Conservation (phyloP, 306 rosid species). For the Elaeagnus macrophylla region DNA sequence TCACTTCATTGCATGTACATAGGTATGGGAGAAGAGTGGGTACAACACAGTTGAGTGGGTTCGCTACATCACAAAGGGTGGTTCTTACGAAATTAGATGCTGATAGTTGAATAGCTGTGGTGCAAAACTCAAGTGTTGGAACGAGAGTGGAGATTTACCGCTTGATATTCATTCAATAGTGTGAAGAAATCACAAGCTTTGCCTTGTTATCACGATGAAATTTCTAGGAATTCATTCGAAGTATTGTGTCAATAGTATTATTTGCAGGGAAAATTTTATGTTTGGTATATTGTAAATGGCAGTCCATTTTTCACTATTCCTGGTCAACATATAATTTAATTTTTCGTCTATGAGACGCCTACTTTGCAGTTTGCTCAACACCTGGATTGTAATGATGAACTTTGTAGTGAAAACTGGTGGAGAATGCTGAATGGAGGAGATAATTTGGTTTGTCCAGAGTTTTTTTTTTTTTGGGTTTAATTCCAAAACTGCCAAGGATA, state of each 20-base stretch:
- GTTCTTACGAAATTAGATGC: slow-evolving; percentile 90
- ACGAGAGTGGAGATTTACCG: slow-evolving; percentile 16
- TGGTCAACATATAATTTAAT: neutral
- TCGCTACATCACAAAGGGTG: slow-evolving; percentile 92
- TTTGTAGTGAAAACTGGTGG: slow-evolving; percentile 3
- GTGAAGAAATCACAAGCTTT: slow-evolving; percentile 3
- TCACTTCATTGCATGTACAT: slow-evolving; percentile 16
- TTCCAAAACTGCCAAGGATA: too few relatives aligned
- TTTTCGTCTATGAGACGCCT: neutral
- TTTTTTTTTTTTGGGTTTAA: too few relatives aligned
- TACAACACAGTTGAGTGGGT: slow-evolving; percentile 99
- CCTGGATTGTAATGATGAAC: neutral
- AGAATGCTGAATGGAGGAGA: neutral
- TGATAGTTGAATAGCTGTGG: slow-evolving; percentile 30
- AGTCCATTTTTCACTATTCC: slow-evolving; percentile 9
- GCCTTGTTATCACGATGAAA: neutral
- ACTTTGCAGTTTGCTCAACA: slow-evolving; percentile 1
- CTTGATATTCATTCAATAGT: slow-evolving; percentile 10
- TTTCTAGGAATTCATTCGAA: neutral
- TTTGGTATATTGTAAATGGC: slow-evolving; percentile 20
- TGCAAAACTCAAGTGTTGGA: slow-evolving; percentile 3
- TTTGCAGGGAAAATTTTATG: neutral
- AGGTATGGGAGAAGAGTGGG: slow-evolving; percentile 99
- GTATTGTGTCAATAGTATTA: neutral
- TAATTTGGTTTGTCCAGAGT: too few relatives aligned